Conservation (phyloP, 805 yeast genomes). For the Vanderwaltozyma verrucispora region DNA sequence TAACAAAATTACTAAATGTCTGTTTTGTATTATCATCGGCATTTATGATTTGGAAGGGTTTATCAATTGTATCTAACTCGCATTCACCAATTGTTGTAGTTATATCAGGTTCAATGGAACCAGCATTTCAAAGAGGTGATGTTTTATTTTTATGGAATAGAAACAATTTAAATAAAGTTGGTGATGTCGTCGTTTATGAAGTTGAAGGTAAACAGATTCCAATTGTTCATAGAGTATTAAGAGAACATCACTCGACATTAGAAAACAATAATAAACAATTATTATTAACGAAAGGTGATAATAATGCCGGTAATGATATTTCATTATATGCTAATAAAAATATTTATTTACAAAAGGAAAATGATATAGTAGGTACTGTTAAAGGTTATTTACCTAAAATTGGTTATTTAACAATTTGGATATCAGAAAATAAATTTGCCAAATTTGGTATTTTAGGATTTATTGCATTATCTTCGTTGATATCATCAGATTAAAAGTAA, state of each 20-base stretch:
- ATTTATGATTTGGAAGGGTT: constrained; percentile 81
- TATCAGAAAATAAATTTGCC: constrained; percentile 80
- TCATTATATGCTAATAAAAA: constrained; percentile 72
- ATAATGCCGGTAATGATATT: constrained; percentile 85
- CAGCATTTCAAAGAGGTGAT: constrained; percentile 98
- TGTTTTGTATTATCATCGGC: constrained; percentile 81
- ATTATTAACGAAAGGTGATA: constrained; percentile 90
- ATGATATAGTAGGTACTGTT: constrained; percentile 85
- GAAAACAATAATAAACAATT: constrained; percentile 41
- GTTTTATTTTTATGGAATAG: constrained; percentile 87
- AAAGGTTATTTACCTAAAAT: constrained; percentile 81
- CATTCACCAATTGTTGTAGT: constrained; percentile 95
- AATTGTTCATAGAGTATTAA: constrained; percentile 90
- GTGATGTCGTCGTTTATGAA: constrained; percentile 92
- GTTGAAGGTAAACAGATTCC: constrained; percentile 73
- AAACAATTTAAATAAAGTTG: constrained; percentile 54
- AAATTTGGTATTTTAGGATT: constrained; percentile 68
- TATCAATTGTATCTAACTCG: constrained; percentile 66
- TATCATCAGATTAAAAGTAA: constrained; percentile 46
- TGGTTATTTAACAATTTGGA: constrained; percentile 84
- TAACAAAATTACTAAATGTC: constrained; percentile 58
- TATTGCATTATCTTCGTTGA: constrained; percentile 58
- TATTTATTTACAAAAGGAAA: constrained; percentile 61
- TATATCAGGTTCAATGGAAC: constrained; percentile 97
- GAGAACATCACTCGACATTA: constrained; percentile 48